Conservation (phyloP, 139 green algal genomes). For the Chlamydomonas schloesseri region DNA sequence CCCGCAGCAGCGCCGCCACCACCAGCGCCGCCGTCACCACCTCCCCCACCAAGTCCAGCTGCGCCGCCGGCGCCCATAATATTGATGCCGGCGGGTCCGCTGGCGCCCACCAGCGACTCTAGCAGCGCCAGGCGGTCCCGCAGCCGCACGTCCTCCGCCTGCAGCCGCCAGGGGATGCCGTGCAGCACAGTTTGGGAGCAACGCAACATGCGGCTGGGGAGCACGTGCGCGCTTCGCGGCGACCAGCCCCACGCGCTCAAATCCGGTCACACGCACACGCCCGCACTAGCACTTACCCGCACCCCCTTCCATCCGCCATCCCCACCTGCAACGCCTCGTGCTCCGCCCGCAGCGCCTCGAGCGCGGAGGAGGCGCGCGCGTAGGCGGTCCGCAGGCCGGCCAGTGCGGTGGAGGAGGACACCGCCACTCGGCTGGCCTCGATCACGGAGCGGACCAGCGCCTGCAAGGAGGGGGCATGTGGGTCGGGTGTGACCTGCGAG, state of each 20-base stretch:
- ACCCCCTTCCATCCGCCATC: too few relatives aligned
- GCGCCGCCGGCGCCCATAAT: too few relatives aligned
- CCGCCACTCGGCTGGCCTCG: slow-evolving; percentile 27
- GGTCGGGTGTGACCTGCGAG: too few relatives aligned
- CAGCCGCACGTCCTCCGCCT: slow-evolving; percentile 48
- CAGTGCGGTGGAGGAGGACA: not conserved
- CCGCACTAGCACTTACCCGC: too few relatives aligned
- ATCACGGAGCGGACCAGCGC: slow-evolving; percentile 39
- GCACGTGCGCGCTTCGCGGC: too few relatives aligned
- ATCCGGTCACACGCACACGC: too few relatives aligned
- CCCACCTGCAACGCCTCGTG: slow-evolving; percentile 48
- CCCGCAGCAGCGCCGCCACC: not conserved
- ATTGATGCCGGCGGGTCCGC: not conserved
- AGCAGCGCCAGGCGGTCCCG: slow-evolving; percentile 46
- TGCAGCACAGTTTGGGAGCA: too few relatives aligned
- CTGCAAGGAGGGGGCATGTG: not conserved
- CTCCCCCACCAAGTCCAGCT: too few relatives aligned
- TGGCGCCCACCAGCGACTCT: slow-evolving; percentile 43
- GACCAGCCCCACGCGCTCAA: too few relatives aligned
- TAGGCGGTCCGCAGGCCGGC: slow-evolving; percentile 38
- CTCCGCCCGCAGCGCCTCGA: slow-evolving; percentile 9
- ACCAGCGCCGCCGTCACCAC: too few relatives aligned
- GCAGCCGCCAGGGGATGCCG: too few relatives aligned
- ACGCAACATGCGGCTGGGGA: too few relatives aligned
- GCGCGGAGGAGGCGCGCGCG: not conserved